Conservation (phyloP, 345 rosid species). For the Brassica rapa region DNA sequence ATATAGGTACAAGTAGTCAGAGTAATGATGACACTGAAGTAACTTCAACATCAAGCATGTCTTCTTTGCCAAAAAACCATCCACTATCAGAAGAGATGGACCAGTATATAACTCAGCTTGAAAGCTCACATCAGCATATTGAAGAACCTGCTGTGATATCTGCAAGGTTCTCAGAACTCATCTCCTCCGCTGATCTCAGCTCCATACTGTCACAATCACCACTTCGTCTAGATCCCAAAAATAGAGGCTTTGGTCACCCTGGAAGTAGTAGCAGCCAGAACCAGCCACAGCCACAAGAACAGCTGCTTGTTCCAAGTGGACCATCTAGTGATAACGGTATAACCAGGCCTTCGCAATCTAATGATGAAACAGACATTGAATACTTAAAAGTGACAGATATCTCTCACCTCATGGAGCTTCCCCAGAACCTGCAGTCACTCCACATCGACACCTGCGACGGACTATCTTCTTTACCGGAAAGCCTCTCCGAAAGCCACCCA, state of each 20-base stretch:
- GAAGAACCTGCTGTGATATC: slow-evolving; percentile 38
- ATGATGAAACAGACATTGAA: slow-evolving; percentile 30
- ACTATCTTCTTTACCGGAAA: slow-evolving; percentile 28
- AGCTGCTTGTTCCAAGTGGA: background rate
- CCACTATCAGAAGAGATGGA: background rate
- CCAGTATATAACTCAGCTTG: slow-evolving; percentile 3
- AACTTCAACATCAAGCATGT: slow-evolving; percentile 28
- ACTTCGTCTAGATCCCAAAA: slow-evolving; percentile 1
- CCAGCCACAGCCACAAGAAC: background rate
- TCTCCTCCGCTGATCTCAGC: slow-evolving; percentile 14
- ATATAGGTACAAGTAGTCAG: slow-evolving; percentile 24
- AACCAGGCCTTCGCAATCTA: background rate
- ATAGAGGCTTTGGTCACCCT: background rate
- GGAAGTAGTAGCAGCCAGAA: slow-evolving; percentile 11
- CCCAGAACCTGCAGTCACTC: slow-evolving; percentile 36
- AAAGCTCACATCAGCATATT: slow-evolving; percentile 5
- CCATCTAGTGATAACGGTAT: slow-evolving; percentile 3
- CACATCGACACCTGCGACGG: slow-evolving; percentile 40
- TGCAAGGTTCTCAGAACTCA: slow-evolving; percentile 27
- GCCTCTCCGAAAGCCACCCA: slow-evolving; percentile 20
- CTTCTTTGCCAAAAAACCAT: slow-evolving; percentile 26
- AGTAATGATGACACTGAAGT: slow-evolving; percentile 22
- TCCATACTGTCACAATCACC: background rate
- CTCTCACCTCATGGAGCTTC: slow-evolving; percentile 43
- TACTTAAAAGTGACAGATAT: slow-evolving; percentile 39